These are phyloP conservation scores for Hypoxylon fragiforme DNA, from an alignment of 495 filamentous ascomycete species.

Conservation along the genomic window DNA sequence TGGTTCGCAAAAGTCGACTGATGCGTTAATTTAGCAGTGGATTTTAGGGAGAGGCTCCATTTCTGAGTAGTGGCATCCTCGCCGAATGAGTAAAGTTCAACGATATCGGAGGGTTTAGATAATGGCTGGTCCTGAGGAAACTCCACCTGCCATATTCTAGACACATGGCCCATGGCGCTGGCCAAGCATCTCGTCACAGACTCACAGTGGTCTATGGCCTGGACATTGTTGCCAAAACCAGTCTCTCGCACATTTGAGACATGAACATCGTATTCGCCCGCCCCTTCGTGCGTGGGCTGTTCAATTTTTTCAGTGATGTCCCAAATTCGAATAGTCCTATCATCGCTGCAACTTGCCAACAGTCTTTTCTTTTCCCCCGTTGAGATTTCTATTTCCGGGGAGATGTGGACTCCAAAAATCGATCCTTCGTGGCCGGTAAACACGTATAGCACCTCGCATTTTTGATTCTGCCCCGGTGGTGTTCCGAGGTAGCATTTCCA, in stretches of 20 bases:
- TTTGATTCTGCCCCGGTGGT: conserved; percentile 3
- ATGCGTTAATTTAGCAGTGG: conserved; percentile 49
- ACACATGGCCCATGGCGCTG: conserved; percentile 78
- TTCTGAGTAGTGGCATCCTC: conserved; percentile 75
- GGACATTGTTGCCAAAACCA: conserved; percentile 49
- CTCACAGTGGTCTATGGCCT: conserved; percentile 26
- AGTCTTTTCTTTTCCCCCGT: conserved; percentile 53
- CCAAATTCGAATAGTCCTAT: conserved; percentile 89
- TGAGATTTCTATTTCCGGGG: conserved; percentile 53
- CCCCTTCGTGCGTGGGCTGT: background rate
- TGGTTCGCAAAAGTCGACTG: conserved; percentile 63
- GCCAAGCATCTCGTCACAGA: conserved; percentile 53
- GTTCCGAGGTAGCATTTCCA: conserved; percentile 68
- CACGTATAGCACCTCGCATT: conserved; percentile 61
- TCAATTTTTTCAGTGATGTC: conserved; percentile 59
- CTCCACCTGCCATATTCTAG: conserved; percentile 84
- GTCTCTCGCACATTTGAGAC: conserved; percentile 48
- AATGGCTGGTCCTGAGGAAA: conserved; percentile 49
- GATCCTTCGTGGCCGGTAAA: conserved; percentile 93
- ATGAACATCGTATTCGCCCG: conserved; percentile 17
- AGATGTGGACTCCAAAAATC: conserved; percentile 85
- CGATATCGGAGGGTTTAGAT: conserved; percentile 31
- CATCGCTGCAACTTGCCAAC: conserved; percentile 92
- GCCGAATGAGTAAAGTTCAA: conserved; percentile 70
- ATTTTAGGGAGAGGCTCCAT: conserved; percentile 61